Evolutionary conservation across 768 basidiomycete species (phyloP).

Genomic region (Suillus alpinus): DNA sequence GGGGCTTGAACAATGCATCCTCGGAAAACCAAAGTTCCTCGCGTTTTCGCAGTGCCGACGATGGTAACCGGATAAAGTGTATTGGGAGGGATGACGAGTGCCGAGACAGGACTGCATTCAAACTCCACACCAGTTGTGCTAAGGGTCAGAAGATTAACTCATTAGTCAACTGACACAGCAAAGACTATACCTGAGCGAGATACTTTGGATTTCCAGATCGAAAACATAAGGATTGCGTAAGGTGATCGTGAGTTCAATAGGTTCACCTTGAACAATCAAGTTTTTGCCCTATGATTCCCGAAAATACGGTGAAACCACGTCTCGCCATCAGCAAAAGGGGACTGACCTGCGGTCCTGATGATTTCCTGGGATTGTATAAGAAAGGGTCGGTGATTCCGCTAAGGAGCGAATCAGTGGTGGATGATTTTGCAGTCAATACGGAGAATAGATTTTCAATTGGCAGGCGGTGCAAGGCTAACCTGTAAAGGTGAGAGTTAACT

Average conservation of each 20-base stretch:
- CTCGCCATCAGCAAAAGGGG: background rate
- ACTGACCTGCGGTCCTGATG: constrained; percentile 54
- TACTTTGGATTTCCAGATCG: constrained; percentile 80
- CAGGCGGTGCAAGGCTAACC: constrained; percentile 66
- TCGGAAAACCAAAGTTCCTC: constrained; percentile 68
- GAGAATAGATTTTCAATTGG: constrained; percentile 73
- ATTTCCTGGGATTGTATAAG: constrained; percentile 85
- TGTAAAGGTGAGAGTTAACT: constrained; percentile 25
- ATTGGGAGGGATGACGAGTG: constrained; percentile 66
- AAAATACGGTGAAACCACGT: background rate
- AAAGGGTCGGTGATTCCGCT: constrained; percentile 74
- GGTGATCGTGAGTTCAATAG: constrained; percentile 76
- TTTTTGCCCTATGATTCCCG: constrained; percentile 45
- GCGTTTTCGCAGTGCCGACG: constrained; percentile 57
- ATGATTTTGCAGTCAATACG: constrained; percentile 40
- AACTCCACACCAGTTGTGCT: constrained; percentile 85
- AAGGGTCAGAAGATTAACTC: background rate
- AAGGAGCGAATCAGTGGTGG: constrained; percentile 47
- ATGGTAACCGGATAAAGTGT: constrained; percentile 73
- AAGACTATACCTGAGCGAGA: constrained; percentile 69
- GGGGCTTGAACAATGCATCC: constrained; percentile 79
- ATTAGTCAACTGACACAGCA: background rate
- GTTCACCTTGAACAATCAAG: constrained; percentile 79
- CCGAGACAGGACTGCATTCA: constrained; percentile 56
- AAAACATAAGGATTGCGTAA: constrained; percentile 93